Percentiles rank a stretch among this genome's conserved stretches.
phyloP scores from a whole-genome alignment of 2,329 filamentous ascomycete species.

The Beauveria sp. region DNA sequence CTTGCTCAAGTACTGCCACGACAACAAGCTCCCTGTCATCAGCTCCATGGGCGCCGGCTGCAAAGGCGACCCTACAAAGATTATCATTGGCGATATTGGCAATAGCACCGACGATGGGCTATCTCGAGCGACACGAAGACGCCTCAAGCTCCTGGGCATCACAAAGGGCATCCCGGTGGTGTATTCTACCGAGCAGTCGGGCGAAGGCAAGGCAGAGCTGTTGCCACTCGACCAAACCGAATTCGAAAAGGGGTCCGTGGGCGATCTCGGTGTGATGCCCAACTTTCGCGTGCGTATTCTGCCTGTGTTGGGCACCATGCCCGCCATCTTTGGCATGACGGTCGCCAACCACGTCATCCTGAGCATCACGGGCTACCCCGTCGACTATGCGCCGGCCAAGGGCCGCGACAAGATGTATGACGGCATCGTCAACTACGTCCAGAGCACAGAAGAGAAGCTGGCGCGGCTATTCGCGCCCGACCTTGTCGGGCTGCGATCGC shows the following conservation, averaged over 20 bases:
- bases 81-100: conserved; percentile 88
- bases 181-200: conserved; percentile 84
- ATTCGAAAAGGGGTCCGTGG: conserved; percentile 75
- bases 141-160: conserved; percentile 70
- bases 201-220: conserved; percentile 83
- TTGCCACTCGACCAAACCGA: conserved; percentile 84
- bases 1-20: conserved; percentile 79
- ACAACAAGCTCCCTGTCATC: conserved; percentile 71
- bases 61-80: conserved; percentile 77
- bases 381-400: conserved; percentile 75
- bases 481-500: conserved; percentile 65
- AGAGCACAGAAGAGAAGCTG: conserved; percentile 71
- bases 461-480: conserved; percentile 36
- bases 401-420: conserved; percentile 89
- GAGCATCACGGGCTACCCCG: conserved; percentile 72
- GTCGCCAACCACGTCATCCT: conserved; percentile 91
- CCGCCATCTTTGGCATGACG: conserved; percentile 87
- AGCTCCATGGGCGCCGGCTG: conserved; percentile 95
- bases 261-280: conserved; percentile 79
- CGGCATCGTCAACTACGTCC: conserved; percentile 65
- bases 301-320: conserved; percentile 94
- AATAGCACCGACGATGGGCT: conserved; percentile 81
- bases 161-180: conserved; percentile 83
- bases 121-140: conserved; percentile 73
- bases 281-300: conserved; percentile 94